These are phyloP conservation scores for Thinopyrum elongatum DNA, from an alignment of 176 grass and related monocot genomes.

Conservation along the genomic window DNA sequence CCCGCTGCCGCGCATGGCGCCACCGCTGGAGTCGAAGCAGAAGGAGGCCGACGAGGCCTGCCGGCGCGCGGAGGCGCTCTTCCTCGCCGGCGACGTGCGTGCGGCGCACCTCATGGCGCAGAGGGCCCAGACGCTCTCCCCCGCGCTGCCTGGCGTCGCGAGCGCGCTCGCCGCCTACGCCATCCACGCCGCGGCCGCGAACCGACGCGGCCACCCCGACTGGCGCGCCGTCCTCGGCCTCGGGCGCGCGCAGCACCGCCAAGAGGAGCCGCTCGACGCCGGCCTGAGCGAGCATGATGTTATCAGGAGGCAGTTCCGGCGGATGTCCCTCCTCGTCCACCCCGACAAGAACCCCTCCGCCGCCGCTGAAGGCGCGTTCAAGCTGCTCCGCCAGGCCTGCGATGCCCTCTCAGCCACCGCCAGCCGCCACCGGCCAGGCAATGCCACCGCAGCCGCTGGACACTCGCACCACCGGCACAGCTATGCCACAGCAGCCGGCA, in stretches of 20 bases:
- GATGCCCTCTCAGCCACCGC: background rate
- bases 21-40: background rate
- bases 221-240: constrained; percentile 17
- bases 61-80: constrained; percentile 20
- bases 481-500: background rate
- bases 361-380: constrained; percentile 23
- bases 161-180: constrained; percentile 26
- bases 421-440: background rate
- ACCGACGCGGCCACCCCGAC: background rate
- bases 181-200: background rate
- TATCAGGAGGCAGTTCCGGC: background rate
- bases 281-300: background rate
- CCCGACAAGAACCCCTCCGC: constrained; percentile 31
- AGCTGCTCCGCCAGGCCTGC: constrained; percentile 14
- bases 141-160: background rate
- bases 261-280: background rate
- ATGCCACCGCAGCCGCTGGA: background rate
- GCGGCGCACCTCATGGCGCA: background rate
- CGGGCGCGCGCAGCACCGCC: too few relatives aligned
- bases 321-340: constrained; percentile 8
- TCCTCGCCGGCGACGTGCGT: constrained; percentile 1
- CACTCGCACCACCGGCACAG: background rate
- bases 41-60: background rate
- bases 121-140: background rate
- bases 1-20: background rate